A percentile compares a stretch with the other conserved stretches of the same genome.
Evolutionary conservation across 345 rosid genomes (phyloP).

Genomic region (Gossypium turneri): DNA sequence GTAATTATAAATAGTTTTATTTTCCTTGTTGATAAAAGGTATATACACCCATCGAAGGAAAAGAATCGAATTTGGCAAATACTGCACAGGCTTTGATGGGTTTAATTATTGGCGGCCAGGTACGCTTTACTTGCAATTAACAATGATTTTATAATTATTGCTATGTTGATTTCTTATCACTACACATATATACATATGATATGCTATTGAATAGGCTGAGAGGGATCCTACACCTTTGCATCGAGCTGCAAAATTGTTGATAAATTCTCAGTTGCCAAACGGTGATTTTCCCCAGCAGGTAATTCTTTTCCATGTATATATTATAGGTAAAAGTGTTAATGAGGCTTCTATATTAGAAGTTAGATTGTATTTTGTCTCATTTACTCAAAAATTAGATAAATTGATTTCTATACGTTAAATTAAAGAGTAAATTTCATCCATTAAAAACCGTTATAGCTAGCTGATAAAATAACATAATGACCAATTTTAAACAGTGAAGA

Average conservation of each 20-base stretch:
- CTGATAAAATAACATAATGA: too few species aligned
- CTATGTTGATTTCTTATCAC: constrained; percentile 18
- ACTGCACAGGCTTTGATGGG: constrained; percentile 48
- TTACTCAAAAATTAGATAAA: too few species aligned
- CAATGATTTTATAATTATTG: background rate
- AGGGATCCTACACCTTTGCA: constrained; percentile 60
- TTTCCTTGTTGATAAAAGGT: constrained; percentile 10
- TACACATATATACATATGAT: background rate
- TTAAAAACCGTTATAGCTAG: too few species aligned
- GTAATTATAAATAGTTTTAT: background rate
- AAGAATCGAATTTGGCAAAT: constrained; percentile 47
- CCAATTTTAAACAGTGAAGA: too few species aligned
- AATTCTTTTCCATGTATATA: background rate
- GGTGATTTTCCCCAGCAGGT: constrained; percentile 80
- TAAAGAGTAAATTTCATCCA: too few species aligned
- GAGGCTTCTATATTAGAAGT: too few species aligned
- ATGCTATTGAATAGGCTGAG: constrained; percentile 20
- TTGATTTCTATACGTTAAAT: fast-evolving
- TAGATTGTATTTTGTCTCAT: too few species aligned
- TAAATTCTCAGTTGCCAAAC: constrained; percentile 58
- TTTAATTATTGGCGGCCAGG: background rate
- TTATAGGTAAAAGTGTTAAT: too few species aligned
- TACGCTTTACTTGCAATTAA: background rate
- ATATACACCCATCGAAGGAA: constrained; percentile 40
- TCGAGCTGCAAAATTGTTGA: constrained; percentile 56